phyloP scores from a whole-genome alignment of 2,329 filamentous ascomycete genomes.

The Alternaria conjuncta region DNA sequence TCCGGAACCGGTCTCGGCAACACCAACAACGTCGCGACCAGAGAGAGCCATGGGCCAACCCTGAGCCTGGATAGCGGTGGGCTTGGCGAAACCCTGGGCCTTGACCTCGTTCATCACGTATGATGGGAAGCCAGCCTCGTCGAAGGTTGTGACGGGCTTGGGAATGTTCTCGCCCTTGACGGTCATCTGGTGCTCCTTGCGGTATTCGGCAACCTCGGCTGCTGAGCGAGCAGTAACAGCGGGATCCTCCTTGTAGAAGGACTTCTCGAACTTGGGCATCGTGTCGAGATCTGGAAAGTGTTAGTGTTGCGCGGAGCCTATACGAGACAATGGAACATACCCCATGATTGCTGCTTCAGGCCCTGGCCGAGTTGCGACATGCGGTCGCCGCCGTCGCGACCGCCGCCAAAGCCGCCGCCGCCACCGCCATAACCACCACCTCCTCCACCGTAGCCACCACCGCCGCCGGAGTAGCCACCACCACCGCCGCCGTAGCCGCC shows the following conservation, averaged over 20 bases:
- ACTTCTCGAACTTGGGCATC: constrained; percentile 97
- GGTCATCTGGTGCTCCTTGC: constrained; percentile 82
- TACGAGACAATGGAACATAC: constrained; percentile 60
- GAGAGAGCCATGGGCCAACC: constrained; percentile 99
- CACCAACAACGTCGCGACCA: constrained; percentile 97
- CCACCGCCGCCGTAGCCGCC: constrained; percentile 47
- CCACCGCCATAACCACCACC: constrained; percentile 33
- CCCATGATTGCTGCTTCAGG: constrained; percentile 88
- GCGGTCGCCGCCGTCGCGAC: constrained; percentile 75
- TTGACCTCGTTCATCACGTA: constrained; percentile 99
- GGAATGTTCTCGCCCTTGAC: constrained; percentile 82
- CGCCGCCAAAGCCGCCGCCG: constrained; percentile 58
- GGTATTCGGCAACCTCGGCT: constrained; percentile 86
- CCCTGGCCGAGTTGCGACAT: constrained; percentile 91
- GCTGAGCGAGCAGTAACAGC: constrained; percentile 75
- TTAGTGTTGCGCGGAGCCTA: constrained; percentile 26
- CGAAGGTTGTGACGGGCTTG: constrained; percentile 94
- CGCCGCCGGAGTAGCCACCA: constrained; percentile 63
- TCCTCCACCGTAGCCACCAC: constrained; percentile 64
- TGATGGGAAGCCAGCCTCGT: constrained; percentile 94
- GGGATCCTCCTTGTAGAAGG: constrained; percentile 96
- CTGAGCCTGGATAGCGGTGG: constrained; percentile 96
- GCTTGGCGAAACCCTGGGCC: constrained; percentile 91
- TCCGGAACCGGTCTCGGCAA: constrained; percentile 98
- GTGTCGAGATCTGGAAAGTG: constrained; percentile 69